phyloP scores from a whole-genome alignment of 192 early-diverging fungal genomes.

The Jimgerdemannia flammicorona region DNA sequence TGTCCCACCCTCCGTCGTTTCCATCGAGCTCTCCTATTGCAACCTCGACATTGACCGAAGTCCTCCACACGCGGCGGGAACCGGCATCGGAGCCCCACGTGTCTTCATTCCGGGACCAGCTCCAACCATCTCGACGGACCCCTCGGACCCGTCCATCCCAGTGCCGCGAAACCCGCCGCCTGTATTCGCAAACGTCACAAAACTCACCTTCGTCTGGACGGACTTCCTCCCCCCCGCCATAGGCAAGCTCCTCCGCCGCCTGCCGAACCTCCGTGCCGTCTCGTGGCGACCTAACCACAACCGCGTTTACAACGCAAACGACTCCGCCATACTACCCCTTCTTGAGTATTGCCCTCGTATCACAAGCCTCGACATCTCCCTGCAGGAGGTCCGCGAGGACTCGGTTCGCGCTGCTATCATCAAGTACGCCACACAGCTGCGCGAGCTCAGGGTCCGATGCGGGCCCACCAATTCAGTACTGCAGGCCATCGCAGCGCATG shows the following conservation, averaged over 20 bases:
- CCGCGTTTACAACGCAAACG: slow-evolving; percentile 15
- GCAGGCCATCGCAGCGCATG: slow-evolving; percentile 14
- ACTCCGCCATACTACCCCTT: slow-evolving; percentile 10
- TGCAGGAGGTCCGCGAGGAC: slow-evolving; percentile 15
- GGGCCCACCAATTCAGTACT: slow-evolving; percentile 4
- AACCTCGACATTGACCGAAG: slow-evolving; percentile 1
- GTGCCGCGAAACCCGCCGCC: background rate
- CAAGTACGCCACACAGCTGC: slow-evolving; percentile 9
- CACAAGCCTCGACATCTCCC: slow-evolving; percentile 6
- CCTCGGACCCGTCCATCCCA: background rate
- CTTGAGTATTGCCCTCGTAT: slow-evolving; percentile 8
- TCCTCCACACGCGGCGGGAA: background rate
- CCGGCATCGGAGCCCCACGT: background rate
- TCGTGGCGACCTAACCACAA: slow-evolving; percentile 22
- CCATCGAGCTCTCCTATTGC: slow-evolving; percentile 16
- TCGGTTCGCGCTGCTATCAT: slow-evolving; percentile 6
- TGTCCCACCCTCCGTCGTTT: slow-evolving; percentile 2
- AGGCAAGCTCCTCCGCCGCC: background rate
- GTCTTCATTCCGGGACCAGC: too few species aligned
- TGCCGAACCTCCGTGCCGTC: slow-evolving; percentile 5
- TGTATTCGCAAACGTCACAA: background rate
- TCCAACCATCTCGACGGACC: too few species aligned
- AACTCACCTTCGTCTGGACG: slow-evolving; percentile 18
- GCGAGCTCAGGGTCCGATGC: slow-evolving; percentile 9
- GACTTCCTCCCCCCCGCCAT: slow-evolving; percentile 17